A percentile compares a stretch with the other conserved stretches of the same genome.
These are phyloP conservation scores for Boletus coccyginus DNA, from an alignment of 768 basidiomycete genomes.

Conservation along the genomic window DNA sequence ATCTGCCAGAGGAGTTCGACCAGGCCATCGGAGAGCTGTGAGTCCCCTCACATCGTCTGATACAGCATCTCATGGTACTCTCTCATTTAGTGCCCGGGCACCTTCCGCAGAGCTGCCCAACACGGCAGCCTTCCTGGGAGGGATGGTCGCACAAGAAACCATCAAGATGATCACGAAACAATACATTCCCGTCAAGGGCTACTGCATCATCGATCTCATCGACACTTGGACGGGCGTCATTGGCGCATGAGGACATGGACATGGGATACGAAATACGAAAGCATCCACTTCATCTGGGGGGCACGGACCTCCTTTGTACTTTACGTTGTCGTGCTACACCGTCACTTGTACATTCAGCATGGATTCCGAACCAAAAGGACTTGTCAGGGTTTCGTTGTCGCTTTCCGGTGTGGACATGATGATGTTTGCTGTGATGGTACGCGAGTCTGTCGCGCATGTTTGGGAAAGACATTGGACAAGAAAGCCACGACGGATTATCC, in stretches of 20 bases:
- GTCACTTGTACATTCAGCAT: background rate
- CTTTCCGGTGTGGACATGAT: background rate
- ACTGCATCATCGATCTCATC: conserved; percentile 81
- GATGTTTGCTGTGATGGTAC: background rate
- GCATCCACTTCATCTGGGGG: background rate
- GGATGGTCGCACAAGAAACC: conserved; percentile 91
- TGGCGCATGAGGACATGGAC: conserved; percentile 15
- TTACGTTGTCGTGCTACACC: background rate
- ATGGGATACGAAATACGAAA: background rate
- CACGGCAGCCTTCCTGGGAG: conserved; percentile 90
- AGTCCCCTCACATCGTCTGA: conserved; percentile 23
- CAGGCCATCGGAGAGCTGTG: conserved; percentile 78
- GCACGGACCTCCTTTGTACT: too few species aligned
- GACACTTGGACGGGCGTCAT: conserved; percentile 72
- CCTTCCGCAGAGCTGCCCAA: conserved; percentile 88
- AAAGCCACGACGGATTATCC: too few species aligned
- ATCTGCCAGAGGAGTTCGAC: conserved; percentile 54
- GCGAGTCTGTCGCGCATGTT: background rate
- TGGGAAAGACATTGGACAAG: too few species aligned
- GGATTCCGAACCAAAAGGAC: background rate
- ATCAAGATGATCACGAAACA: conserved; percentile 98
- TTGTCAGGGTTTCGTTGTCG: too few species aligned
- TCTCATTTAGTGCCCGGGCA: conserved; percentile 57
- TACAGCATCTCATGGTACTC: background rate
- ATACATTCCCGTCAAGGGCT: conserved; percentile 87